Conservation (phyloP, 1,139 yeast species). For the Suhomyces ambrosiae region DNA sequence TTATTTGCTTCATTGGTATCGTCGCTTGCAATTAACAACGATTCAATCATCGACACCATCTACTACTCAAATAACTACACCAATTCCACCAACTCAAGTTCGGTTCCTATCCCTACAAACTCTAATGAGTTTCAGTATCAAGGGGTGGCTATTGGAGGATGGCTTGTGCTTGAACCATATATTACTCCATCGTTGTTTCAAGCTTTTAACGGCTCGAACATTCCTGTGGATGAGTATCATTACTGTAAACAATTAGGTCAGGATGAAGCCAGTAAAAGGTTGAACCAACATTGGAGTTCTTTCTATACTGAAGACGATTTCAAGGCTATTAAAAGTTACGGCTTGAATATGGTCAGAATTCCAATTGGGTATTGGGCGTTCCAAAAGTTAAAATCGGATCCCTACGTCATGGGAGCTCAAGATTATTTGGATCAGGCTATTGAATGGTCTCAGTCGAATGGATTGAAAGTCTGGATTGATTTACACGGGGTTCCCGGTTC, state of each 20-base stretch:
- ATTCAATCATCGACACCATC: constrained; percentile 8
- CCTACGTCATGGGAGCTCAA: constrained; percentile 60
- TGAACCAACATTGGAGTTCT: constrained; percentile 55
- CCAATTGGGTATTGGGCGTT: constrained; percentile 76
- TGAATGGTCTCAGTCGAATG: constrained; percentile 53
- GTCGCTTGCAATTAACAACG: constrained; percentile 5
- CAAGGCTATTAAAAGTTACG: constrained; percentile 44
- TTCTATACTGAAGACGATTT: constrained; percentile 61
- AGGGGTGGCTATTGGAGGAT: constrained; percentile 66
- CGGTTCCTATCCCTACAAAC: constrained; percentile 7
- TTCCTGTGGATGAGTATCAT: constrained; percentile 58
- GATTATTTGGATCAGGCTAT: constrained; percentile 55
- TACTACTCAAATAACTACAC: constrained; percentile 10
- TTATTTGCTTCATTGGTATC: neutral
- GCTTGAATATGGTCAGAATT: constrained; percentile 62
- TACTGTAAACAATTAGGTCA: constrained; percentile 50
- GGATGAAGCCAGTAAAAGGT: constrained; percentile 41
- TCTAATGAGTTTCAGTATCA: constrained; percentile 30
- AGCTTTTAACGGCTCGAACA: constrained; percentile 26
- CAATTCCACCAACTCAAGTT: constrained; percentile 10
- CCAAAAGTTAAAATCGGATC: constrained; percentile 48
- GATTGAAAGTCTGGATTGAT: constrained; percentile 61
- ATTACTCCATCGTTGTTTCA: constrained; percentile 63
- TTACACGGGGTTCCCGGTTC: constrained; percentile 70
- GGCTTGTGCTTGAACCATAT: constrained; percentile 67